Base-by-base conservation (phyloP, 768 basidiomycete genomes). In the Leccinellum rugosiceps region DNA sequence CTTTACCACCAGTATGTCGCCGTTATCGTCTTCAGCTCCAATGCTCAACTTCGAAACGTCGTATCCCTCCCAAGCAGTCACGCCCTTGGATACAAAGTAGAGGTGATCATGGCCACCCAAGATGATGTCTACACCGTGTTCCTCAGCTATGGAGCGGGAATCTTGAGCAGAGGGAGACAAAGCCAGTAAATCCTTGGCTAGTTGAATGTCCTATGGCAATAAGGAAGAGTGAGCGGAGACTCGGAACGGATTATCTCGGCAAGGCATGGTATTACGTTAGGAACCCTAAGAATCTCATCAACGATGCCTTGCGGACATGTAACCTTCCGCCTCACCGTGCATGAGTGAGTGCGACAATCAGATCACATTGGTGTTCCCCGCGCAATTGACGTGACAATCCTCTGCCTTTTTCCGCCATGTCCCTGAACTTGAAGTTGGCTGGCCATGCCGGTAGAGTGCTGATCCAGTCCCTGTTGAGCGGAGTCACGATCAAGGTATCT, bases 61-160 rank as follows among this genome's bases (percentile, higher is more conserved):
- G 58, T 84, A 87, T 53, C 77, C 80, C 28, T 88, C 82, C 90
- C 90, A 92, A 6, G 75, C 68, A 41, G 75, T 78, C 15, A 84
- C 80, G 9, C 88, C 91, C 62, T 79, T 83, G 35, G 86, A 83
- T 41, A 83, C 80, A 66, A 82, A 92, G 73, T 91, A 92, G 3
- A 88, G 74, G 61, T 96, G 94, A 67, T 96, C 94, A 64, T 96
- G 94, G 2, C 94, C 94, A 4, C 94, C 94, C 3, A 95, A 80
- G 43, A 95, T 72, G 28, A 94, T 72, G 66, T 95, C 94, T 2
- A 87, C 87, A 6, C 94, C 94, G 62, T 96, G 92, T 48, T 76
- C 68, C 35, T 72, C 69, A 19, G 74, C 73, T 41, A 88, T 77
- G 2, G 80, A 61, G 3, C 64, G 63, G 3, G 57, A 57, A 30